Conservation (phyloP, 2,329 filamentous ascomycete genomes). For the Cercospora janseana region DNA sequence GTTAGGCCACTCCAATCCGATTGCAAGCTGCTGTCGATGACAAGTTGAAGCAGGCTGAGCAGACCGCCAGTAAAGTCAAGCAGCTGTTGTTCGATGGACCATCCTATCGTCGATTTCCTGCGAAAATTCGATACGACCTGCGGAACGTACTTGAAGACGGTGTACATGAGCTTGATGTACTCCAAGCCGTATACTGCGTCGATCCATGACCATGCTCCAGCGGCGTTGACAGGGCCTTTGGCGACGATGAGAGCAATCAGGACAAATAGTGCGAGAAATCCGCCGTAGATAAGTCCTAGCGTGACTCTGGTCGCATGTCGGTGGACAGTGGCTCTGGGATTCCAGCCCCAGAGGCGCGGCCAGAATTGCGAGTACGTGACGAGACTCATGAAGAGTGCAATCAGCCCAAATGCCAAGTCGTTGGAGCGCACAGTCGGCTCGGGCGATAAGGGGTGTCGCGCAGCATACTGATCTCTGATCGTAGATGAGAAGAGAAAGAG, state of each 20-base stretch:
- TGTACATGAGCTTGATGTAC: constrained; percentile 86
- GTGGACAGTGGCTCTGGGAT: constrained; percentile 49
- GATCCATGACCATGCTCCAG: constrained; percentile 60
- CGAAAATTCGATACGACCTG: constrained; percentile 80
- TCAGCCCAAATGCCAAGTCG: constrained; percentile 82
- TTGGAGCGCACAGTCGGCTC: constrained; percentile 85
- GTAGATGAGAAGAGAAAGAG: constrained; percentile 75
- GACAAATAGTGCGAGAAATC: constrained; percentile 56
- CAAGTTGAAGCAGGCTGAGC: constrained; percentile 75
- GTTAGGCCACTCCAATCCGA: constrained; percentile 86
- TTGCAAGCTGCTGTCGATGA: constrained; percentile 80
- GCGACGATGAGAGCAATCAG: constrained; percentile 50
- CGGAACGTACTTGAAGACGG: constrained; percentile 88
- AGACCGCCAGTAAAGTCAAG: constrained; percentile 80
- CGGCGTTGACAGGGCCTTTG: constrained; percentile 46
- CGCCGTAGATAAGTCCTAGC: constrained; percentile 67
- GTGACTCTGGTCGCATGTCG: constrained; percentile 61
- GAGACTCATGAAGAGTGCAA: constrained; percentile 70
- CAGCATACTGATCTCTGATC: constrained; percentile 79
- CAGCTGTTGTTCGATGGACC: constrained; percentile 81
- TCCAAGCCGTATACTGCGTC: constrained; percentile 68
- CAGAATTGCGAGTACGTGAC: constrained; percentile 77
- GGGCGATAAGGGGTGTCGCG: constrained; percentile 68
- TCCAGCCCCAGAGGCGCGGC: constrained; percentile 71
- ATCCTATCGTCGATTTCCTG: constrained; percentile 80